Evolutionary conservation across 2,329 filamentous ascomycete genomes (phyloP).

Genomic region (Tolypocladium pustulatum): DNA sequence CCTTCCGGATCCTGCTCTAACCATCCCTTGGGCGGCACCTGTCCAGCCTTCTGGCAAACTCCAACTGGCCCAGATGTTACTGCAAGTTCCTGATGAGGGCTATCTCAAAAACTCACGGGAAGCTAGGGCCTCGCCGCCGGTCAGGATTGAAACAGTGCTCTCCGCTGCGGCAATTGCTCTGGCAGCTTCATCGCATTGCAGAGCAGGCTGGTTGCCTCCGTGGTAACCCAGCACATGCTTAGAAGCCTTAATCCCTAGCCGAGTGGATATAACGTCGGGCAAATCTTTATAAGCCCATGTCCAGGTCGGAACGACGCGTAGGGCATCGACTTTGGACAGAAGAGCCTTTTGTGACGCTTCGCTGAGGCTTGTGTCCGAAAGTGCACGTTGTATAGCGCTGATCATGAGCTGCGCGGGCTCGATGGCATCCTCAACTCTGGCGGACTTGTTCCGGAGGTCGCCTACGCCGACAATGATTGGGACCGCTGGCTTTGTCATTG

Average conservation of each 20-base stretch:
- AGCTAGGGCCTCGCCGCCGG: slow-evolving; percentile 55
- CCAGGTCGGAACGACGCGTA: slow-evolving; percentile 52
- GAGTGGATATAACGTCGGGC: slow-evolving; percentile 39
- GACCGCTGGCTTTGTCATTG: slow-evolving; percentile 1
- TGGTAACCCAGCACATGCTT: slow-evolving; percentile 44
- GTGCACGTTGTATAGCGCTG: slow-evolving; percentile 38
- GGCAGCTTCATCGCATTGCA: slow-evolving; percentile 53
- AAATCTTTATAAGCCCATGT: slow-evolving; percentile 55
- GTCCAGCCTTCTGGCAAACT: slow-evolving; percentile 20
- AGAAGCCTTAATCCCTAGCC: slow-evolving; percentile 33
- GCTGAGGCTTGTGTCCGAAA: slow-evolving; percentile 33
- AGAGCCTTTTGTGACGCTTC: slow-evolving; percentile 2
- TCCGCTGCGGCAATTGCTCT: slow-evolving; percentile 42
- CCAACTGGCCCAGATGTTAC: slow-evolving; percentile 12
- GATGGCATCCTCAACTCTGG: slow-evolving; percentile 32
- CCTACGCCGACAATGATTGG: slow-evolving; percentile 54
- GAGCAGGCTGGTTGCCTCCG: slow-evolving; percentile 53
- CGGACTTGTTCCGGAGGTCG: slow-evolving; percentile 49
- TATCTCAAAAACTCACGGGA: slow-evolving; percentile 28
- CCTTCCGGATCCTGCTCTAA: slow-evolving; percentile 34
- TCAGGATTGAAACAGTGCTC: slow-evolving; percentile 45
- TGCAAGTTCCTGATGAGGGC: accelerated
- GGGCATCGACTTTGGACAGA: slow-evolving; percentile 36
- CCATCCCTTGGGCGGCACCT: slow-evolving; percentile 48
- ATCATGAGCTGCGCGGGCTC: slow-evolving; percentile 51